A percentile compares a stretch with the other conserved stretches of the same genome.
Conservation (phyloP, 2,329 filamentous ascomycete species). For the Diaporthe ampelina region DNA sequence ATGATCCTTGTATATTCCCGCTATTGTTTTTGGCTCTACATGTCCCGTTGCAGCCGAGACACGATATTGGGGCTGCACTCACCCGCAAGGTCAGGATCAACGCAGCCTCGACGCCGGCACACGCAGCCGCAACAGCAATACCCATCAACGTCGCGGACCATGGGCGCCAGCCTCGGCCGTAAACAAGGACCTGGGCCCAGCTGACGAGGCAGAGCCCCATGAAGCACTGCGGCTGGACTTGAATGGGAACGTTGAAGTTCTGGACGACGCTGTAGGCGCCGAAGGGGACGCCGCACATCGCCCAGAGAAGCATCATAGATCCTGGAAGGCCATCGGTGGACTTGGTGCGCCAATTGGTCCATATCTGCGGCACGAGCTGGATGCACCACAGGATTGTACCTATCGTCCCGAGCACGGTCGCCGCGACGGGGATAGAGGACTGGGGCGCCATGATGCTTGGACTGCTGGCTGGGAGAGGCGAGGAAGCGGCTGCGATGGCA, state of each 20-base stretch:
- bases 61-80: constrained; percentile 41
- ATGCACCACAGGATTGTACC: constrained; percentile 57
- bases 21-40: too few species aligned
- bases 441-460: constrained; percentile 36
- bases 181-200: constrained; percentile 56
- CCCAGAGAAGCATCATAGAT: constrained; percentile 75
- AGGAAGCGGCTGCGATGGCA: background rate
- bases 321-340: constrained; percentile 72
- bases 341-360: constrained; percentile 73
- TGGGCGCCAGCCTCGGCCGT: constrained; percentile 59
- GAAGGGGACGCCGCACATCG: constrained; percentile 62
- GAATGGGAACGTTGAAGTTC: constrained; percentile 59
- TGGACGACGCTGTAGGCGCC: constrained; percentile 57
- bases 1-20: too few species aligned
- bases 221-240: constrained; percentile 59
- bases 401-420: constrained; percentile 46
- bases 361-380: constrained; percentile 62
- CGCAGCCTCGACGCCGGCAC: constrained; percentile 67
- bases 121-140: constrained; percentile 55
- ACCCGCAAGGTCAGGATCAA: constrained; percentile 71
- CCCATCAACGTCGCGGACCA: constrained; percentile 61
- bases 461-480: background rate
- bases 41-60: background rate
- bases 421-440: constrained; percentile 37
- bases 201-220: constrained; percentile 55